Evolutionary conservation across 108 stramenopile species (phyloP).

Genomic region (Licmophora abbreviata): DNA sequence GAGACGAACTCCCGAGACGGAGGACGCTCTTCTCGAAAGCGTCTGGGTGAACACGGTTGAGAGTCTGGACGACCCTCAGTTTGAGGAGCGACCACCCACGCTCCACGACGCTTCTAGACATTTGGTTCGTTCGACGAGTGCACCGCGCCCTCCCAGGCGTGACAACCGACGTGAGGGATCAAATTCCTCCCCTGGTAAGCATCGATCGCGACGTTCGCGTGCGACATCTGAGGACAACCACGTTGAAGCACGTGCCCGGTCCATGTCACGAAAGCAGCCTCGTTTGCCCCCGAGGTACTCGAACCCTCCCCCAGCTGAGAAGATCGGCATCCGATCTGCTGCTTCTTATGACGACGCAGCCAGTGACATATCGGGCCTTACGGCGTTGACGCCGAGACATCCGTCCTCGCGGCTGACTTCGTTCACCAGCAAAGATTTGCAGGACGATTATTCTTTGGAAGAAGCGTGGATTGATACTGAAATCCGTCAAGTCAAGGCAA

Average conservation of each 20-base stretch:
- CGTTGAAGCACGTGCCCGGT: too few species aligned
- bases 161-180: too few species aligned
- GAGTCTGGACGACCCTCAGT: constrained; percentile 2
- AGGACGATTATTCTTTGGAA: constrained; percentile 42
- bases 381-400: not conserved
- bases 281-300: too few species aligned
- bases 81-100: not conserved
- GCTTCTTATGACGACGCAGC: constrained; percentile 1
- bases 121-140: too few species aligned
- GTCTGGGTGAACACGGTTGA: constrained; percentile 25
- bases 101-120: too few species aligned
- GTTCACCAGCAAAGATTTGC: constrained; percentile 13
- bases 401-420: constrained; percentile 11
- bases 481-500: constrained; percentile 21
- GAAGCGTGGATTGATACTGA: constrained; percentile 52
- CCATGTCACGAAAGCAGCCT: too few species aligned
- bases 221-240: too few species aligned
- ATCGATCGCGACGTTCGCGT: too few species aligned
- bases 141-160: too few species aligned
- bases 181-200: too few species aligned
- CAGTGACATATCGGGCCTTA: not conserved
- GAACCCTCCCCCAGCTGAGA: too few species aligned
- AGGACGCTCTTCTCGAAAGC: constrained; percentile 41
- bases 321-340: too few species aligned
- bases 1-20: constrained; percentile 20